Base-by-base conservation (phyloP, 2,329 filamentous ascomycete genomes). In the Penicillium sp. region DNA sequence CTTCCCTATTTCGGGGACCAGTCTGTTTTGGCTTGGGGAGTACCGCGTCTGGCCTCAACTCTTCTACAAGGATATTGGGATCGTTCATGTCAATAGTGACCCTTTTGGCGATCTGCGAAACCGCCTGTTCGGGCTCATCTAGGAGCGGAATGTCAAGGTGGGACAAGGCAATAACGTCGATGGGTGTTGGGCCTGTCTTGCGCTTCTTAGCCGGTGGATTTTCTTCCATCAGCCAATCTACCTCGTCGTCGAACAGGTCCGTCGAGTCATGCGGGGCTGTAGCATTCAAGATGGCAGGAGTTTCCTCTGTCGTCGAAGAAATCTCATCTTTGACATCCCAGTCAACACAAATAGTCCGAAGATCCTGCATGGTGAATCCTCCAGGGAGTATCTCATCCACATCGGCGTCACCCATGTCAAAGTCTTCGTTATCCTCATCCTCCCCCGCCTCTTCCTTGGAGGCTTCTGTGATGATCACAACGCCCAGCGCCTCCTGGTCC, bases 81-180 rank as follows among this genome's bases (percentile, higher is more conserved):
- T 99, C 95, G 68, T 93, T 93, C 76, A 95, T 84, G 70, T 98
- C 93, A 55, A 99, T 83, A 1, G 89, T 86, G 26, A 97, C 89
- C 48, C 88, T 88, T 76, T 92, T 93, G 3, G 91, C 88, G 46
- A 93, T 84, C 66, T 87, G 87, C 14, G 88, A 83, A 1, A 91
- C 93, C 5, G 87, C 85, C 59, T 85, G 83, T 70, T 93, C 88
- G 16, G 93, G 95, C 64, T 96, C 87, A 71, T 96, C 91, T 67
- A 97, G 89, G 3, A 88, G 87, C 1, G 90, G 89, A 2, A 90
- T 83, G 2, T 84, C 82, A 59, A 88, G 88, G 33, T 85, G 82
- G 45, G 86, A 82, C 49, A 87, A 73, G 4, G 79, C 74, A 52
- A 81, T 77, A 45, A 82, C 76, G 78, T 84, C 75, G 61, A 74